Conservation (phyloP, 345 rosid species). For the Hirschfeldia incana region DNA sequence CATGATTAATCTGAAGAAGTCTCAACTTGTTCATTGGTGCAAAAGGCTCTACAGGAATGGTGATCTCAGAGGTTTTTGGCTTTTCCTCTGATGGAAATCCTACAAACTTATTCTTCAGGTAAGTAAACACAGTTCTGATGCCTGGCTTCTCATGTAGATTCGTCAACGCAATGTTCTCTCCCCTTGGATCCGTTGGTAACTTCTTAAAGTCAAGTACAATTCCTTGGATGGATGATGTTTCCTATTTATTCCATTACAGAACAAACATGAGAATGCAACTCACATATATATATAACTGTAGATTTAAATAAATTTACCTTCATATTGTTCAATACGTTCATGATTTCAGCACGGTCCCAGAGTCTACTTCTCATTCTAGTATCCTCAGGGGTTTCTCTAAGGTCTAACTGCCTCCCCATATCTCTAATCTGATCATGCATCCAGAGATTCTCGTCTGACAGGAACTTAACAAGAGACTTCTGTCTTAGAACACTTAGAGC, state of each 20-base stretch:
- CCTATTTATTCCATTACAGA: constrained; percentile 38
- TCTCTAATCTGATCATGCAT: constrained; percentile 81
- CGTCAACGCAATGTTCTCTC: not conserved
- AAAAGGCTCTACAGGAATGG: constrained; percentile 44
- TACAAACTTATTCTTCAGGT: constrained; percentile 25
- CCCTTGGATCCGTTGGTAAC: constrained; percentile 1
- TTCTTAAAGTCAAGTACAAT: constrained; percentile 45
- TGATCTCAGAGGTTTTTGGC: constrained; percentile 26
- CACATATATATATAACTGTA: not conserved
- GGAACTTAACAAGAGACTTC: constrained; percentile 60
- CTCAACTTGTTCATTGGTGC: constrained; percentile 52
- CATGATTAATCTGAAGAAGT: constrained; percentile 64
- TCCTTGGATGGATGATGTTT: constrained; percentile 48
- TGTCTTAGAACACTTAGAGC: constrained; percentile 47
- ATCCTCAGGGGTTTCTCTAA: not conserved
- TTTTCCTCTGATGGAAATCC: constrained; percentile 7
- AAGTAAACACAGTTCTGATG: constrained; percentile 11
- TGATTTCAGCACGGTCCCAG: constrained; percentile 60
- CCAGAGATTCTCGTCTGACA: constrained; percentile 40
- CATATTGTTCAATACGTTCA: constrained; percentile 37
- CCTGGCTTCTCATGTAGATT: constrained; percentile 2
- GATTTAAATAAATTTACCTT: constrained; percentile 42
- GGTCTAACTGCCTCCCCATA: constrained; percentile 71
- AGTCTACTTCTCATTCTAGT: constrained; percentile 61
- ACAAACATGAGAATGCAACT: not conserved